Conservation (phyloP, 176 grass and related monocot species). For the Puya raimondii region DNA sequence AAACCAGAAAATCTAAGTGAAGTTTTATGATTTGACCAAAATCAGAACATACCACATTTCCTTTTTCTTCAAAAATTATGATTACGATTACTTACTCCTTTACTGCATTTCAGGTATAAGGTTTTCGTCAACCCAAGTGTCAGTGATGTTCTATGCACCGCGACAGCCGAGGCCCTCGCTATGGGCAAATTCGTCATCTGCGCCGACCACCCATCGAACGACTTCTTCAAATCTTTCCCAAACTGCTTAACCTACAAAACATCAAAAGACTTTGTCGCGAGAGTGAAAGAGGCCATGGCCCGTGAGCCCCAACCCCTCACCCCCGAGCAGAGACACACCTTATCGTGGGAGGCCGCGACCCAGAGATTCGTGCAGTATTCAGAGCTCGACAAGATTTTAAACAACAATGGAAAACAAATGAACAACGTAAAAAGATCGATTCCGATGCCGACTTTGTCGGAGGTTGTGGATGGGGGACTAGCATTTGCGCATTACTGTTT, state of each 20-base stretch:
- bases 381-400: conserved; percentile 70
- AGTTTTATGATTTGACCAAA: no score
- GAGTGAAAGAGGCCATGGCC: conserved; percentile 59
- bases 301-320: conserved; percentile 68
- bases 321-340: conserved; percentile 52
- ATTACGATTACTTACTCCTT: not conserved
- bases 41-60: not conserved
- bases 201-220: conserved; percentile 90
- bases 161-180: conserved; percentile 86
- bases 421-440: conserved; percentile 28
- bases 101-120: conserved; percentile 58
- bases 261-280: conserved; percentile 62
- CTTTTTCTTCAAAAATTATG: not conserved
- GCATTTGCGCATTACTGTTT: conserved; percentile 72
- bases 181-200: conserved; percentile 97
- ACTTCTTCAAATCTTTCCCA: conserved; percentile 85
- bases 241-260: conserved; percentile 87
- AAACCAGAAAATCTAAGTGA: no score
- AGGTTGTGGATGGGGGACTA: conserved; percentile 57
- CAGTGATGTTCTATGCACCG: conserved; percentile 86
- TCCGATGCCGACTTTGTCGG: conserved; percentile 40
- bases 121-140: conserved; percentile 89
- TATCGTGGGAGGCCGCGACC: conserved; percentile 91
- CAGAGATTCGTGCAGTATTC: conserved; percentile 84
- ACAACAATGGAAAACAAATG: conserved; percentile 14